phyloP scores from a whole-genome alignment of 306 rosid species.

The Fragaria iinumae region DNA sequence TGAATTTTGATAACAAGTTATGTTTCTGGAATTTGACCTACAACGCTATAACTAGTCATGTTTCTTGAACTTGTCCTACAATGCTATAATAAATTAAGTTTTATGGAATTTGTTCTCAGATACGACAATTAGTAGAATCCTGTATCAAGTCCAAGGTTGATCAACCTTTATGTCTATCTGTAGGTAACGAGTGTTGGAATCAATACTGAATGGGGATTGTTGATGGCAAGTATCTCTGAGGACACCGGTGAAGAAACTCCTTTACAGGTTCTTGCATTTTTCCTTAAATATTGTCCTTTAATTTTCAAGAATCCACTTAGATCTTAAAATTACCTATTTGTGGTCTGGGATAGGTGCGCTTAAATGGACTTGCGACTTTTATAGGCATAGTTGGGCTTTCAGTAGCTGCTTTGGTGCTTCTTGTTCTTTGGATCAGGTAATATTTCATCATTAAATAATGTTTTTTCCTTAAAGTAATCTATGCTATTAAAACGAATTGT shows the following conservation, averaged over 20 bases:
- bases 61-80: neutral
- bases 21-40: neutral
- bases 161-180: constrained; percentile 24
- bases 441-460: constrained; percentile 12
- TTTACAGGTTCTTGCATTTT: constrained; percentile 62
- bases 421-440: constrained; percentile 81
- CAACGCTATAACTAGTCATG: neutral
- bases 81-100: neutral
- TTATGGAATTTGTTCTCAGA: neutral
- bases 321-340: constrained; percentile 23
- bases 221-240: constrained; percentile 99
- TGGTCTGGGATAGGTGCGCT: constrained; percentile 70
- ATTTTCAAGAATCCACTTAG: constrained; percentile 10
- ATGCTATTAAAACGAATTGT: constrained; percentile 3
- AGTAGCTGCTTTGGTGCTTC: constrained; percentile 78
- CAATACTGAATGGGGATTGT: constrained; percentile 98
- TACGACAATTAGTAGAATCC: neutral
- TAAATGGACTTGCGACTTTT: constrained; percentile 98
- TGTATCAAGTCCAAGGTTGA: constrained; percentile 1
- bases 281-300: constrained; percentile 27
- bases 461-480: neutral
- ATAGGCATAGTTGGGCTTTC: constrained; percentile 91
- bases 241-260: constrained; percentile 99
- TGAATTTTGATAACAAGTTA: neutral
- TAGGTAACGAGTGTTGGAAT: constrained; percentile 98